phyloP scores from a whole-genome alignment of 2,329 filamentous ascomycete genomes.

The Zymoseptoria tritici region DNA sequence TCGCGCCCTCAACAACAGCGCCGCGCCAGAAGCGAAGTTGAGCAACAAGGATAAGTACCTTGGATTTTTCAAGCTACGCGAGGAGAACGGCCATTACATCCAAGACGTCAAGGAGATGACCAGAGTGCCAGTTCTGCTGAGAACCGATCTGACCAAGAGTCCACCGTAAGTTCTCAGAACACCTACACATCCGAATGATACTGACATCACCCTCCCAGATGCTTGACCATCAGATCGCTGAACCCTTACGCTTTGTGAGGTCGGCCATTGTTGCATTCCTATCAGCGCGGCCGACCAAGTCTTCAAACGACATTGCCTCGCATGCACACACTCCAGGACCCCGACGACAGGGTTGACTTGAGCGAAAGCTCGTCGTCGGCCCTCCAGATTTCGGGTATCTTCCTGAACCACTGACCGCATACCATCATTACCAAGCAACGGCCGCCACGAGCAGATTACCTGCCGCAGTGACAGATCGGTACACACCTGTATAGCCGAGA shows the following conservation, averaged over 20 bases:
- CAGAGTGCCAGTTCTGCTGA: slow-evolving; percentile 91
- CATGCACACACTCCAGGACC: slow-evolving; percentile 14
- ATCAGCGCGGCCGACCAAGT: slow-evolving; percentile 1
- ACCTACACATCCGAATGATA: slow-evolving; percentile 6
- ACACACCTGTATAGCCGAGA: neutral
- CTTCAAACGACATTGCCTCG: slow-evolving; percentile 4
- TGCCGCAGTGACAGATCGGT: neutral
- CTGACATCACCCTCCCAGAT: slow-evolving; percentile 48
- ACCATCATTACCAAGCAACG: slow-evolving; percentile 13
- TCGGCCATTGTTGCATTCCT: neutral
- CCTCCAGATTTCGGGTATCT: slow-evolving; percentile 3
- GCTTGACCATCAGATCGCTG: slow-evolving; percentile 73
- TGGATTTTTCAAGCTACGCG: slow-evolving; percentile 77
- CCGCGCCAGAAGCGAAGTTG: slow-evolving; percentile 70
- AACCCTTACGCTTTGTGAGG: slow-evolving; percentile 63
- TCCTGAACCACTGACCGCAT: slow-evolving; percentile 19
- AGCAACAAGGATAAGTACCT: slow-evolving; percentile 96
- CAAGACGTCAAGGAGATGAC: slow-evolving; percentile 99
- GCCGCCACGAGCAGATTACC: neutral
- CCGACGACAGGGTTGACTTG: slow-evolving; percentile 7
- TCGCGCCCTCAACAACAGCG: slow-evolving; percentile 65
- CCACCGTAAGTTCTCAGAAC: slow-evolving; percentile 72
- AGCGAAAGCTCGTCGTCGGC: slow-evolving; percentile 9
- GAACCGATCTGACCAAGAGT: slow-evolving; percentile 97
- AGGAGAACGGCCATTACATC: slow-evolving; percentile 92